Conservation (phyloP, 805 yeast species). For the Candida silvicultrix region DNA sequence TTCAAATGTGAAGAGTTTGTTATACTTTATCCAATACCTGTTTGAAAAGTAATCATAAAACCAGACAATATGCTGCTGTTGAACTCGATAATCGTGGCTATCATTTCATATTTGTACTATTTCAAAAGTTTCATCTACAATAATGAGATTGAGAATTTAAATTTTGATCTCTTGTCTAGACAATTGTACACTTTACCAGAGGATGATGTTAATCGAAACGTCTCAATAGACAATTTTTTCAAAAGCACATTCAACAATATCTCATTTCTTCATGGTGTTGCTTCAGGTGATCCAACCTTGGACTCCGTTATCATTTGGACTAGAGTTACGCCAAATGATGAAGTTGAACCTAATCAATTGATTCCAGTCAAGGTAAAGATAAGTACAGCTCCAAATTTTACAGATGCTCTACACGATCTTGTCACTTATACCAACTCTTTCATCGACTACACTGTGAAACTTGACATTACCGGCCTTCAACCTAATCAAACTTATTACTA, state of each 20-base stretch:
- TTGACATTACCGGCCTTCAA: background rate
- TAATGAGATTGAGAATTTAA: background rate
- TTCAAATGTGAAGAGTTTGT: no score
- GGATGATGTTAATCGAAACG: slow-evolving; percentile 2
- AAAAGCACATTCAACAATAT: background rate
- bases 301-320: slow-evolving; percentile 21
- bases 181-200: slow-evolving; percentile 2
- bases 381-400: background rate
- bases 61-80: background rate
- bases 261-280: slow-evolving; percentile 18
- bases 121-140: background rate
- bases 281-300: slow-evolving; percentile 19
- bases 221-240: background rate
- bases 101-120: background rate
- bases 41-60: no score
- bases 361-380: background rate
- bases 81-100: background rate
- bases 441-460: background rate
- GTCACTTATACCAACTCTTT: background rate
- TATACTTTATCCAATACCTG: no score
- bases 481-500: background rate
- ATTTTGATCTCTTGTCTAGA: slow-evolving; percentile 6
- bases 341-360: background rate
- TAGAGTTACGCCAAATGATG: slow-evolving; percentile 11
- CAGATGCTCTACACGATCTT: background rate